Conservation (phyloP, 345 rosid species). For the Melastoma malabathricum region DNA sequence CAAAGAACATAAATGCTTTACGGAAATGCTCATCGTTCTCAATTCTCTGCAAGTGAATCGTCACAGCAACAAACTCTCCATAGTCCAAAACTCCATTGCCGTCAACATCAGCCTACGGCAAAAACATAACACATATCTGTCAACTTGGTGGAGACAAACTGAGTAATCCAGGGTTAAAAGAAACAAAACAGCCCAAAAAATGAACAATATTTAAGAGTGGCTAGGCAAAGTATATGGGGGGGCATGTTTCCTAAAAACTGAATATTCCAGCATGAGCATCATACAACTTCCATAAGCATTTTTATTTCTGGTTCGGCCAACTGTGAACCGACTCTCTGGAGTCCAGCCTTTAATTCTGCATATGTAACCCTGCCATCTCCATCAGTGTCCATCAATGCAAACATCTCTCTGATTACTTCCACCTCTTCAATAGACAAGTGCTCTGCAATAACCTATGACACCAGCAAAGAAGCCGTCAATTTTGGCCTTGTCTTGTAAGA, state of each 20-base stretch:
- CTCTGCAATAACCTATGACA: constrained; percentile 81
- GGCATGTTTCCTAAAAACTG: too few species aligned
- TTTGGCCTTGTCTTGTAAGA: too few species aligned
- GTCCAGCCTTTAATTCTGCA: constrained; percentile 77
- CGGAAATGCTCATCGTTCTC: constrained; percentile 92
- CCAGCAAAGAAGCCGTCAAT: neutral
- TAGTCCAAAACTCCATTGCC: constrained; percentile 83
- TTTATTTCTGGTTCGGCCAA: constrained; percentile 85
- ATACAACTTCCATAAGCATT: constrained; percentile 99
- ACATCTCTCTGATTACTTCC: constrained; percentile 87
- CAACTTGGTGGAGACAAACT: neutral
- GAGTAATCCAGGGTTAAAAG: too few species aligned
- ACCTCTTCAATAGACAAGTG: constrained; percentile 79
- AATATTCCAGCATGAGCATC: too few species aligned
- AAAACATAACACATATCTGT: neutral
- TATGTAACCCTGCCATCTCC: constrained; percentile 73
- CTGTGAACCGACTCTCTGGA: constrained; percentile 82
- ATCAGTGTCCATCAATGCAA: constrained; percentile 77
- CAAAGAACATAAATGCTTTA: constrained; percentile 84
- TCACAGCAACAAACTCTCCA: constrained; percentile 97
- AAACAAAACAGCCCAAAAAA: too few species aligned
- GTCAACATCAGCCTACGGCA: constrained; percentile 83
- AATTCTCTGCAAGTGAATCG: constrained; percentile 95
- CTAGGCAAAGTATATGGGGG: too few species aligned
- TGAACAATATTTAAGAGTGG: too few species aligned